Percentiles rank a stretch among this genome's conserved stretches.
Conservation (phyloP, 2,329 filamentous ascomycete species). For the Colletotrichum noveboracense region DNA sequence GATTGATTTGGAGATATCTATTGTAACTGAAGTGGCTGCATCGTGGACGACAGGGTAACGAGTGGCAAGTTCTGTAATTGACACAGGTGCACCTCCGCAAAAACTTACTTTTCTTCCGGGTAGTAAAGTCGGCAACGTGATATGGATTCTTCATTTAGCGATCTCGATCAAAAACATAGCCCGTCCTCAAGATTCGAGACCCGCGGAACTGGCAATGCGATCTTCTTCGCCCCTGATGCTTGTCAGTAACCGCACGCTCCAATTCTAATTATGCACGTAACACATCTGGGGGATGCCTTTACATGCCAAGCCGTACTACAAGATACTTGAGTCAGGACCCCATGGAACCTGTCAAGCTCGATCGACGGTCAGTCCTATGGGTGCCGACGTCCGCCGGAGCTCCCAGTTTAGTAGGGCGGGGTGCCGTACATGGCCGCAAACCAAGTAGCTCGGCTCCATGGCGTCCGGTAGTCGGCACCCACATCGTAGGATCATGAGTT, state of each 20-base stretch:
- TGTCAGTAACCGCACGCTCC: background rate
- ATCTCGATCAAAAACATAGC: background rate
- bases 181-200: background rate
- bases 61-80: too few relatives aligned
- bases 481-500: background rate
- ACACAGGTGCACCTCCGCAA: background rate
- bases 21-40: too few relatives aligned
- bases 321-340: background rate
- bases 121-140: background rate
- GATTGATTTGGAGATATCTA: too few relatives aligned
- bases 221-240: background rate
- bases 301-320: background rate
- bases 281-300: background rate
- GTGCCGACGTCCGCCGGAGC: background rate
- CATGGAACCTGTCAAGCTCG: background rate
- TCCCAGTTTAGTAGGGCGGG: background rate
- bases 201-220: background rate
- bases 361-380: background rate
- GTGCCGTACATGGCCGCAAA: background rate
- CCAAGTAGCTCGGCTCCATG: rapidly evolving
- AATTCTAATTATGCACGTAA: background rate
- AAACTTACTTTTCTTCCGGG: background rate
- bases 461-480: rapidly evolving
- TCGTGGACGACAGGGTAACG: too few relatives aligned
- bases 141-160: background rate